Conservation (phyloP, 176 grass and related monocot genomes). For the Cenchrus americanus region DNA sequence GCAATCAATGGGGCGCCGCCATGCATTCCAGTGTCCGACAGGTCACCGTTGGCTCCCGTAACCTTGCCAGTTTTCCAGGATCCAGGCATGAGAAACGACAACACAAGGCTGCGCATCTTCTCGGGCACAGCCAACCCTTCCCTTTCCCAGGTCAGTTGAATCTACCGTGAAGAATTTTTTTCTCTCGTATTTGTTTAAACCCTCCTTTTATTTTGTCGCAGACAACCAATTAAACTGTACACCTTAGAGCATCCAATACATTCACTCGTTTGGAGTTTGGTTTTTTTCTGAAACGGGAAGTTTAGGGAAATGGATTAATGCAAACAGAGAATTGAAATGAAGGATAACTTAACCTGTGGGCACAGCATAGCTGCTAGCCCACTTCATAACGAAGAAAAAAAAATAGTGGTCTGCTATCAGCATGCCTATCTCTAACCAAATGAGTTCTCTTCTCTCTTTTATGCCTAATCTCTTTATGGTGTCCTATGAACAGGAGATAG, state of each 20-base stretch:
- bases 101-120: slow-evolving; percentile 94
- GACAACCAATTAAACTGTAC: neutral
- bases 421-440: neutral
- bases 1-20: slow-evolving; percentile 62
- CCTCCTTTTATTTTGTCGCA: neutral
- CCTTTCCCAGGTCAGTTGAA: slow-evolving; percentile 69
- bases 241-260: neutral
- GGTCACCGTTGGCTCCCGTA: slow-evolving; percentile 37
- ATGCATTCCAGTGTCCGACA: slow-evolving; percentile 39
- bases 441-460: neutral
- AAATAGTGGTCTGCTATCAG: neutral
- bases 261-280: neutral
- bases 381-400: slow-evolving; percentile 2
- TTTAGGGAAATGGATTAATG: neutral
- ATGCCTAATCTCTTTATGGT: slow-evolving; percentile 16
- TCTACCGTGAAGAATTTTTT: neutral
- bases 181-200: neutral
- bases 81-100: slow-evolving; percentile 49
- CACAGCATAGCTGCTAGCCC: neutral
- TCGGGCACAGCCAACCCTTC: slow-evolving; percentile 84
- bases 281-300: no score
- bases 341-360: neutral
- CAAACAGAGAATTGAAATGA: neutral
- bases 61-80: slow-evolving; percentile 44
- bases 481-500: slow-evolving; percentile 79